Evolutionary conservation across 2,329 filamentous ascomycete genomes (phyloP).

Genomic region (Didymella sp.): DNA sequence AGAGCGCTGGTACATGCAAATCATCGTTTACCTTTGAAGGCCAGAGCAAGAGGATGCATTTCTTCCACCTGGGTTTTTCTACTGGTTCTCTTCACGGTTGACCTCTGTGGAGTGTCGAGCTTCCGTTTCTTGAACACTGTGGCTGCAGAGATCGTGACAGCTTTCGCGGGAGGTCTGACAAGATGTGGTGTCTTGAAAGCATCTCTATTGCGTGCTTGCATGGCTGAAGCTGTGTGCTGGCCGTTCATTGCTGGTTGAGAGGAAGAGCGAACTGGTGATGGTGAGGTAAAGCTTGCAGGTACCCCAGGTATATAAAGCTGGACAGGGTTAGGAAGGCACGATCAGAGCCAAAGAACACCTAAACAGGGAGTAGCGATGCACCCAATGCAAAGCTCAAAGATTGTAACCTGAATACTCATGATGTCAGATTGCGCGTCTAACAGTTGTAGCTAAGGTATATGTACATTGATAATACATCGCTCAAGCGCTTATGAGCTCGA

Average conservation of each 20-base stretch:
- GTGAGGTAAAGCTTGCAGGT: neutral
- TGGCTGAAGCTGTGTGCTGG: neutral
- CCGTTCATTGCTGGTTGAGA: neutral
- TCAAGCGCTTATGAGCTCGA: neutral
- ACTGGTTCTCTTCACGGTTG: neutral
- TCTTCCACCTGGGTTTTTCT: slow-evolving; percentile 12
- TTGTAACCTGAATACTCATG: neutral
- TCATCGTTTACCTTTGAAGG: slow-evolving; percentile 37
- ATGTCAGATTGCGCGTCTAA: neutral
- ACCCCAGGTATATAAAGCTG: neutral
- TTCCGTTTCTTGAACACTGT: slow-evolving; percentile 33
- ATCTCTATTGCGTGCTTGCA: neutral
- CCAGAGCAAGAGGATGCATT: slow-evolving; percentile 35
- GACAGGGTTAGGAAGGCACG: neutral
- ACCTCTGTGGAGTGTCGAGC: slow-evolving; percentile 11
- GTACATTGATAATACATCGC: slow-evolving; percentile 2
- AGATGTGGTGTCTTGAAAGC: neutral
- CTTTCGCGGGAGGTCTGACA: slow-evolving; percentile 2
- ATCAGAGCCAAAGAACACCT: neutral
- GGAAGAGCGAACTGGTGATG: neutral
- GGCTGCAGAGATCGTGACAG: slow-evolving; percentile 30
- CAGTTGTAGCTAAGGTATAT: neutral
- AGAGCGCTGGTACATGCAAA: neutral
- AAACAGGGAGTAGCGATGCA: neutral
- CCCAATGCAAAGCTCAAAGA: neutral